Evolutionary conservation across 805 yeast genomes (phyloP).

Genomic region (Wickerhamomyces sydowiorum): DNA sequence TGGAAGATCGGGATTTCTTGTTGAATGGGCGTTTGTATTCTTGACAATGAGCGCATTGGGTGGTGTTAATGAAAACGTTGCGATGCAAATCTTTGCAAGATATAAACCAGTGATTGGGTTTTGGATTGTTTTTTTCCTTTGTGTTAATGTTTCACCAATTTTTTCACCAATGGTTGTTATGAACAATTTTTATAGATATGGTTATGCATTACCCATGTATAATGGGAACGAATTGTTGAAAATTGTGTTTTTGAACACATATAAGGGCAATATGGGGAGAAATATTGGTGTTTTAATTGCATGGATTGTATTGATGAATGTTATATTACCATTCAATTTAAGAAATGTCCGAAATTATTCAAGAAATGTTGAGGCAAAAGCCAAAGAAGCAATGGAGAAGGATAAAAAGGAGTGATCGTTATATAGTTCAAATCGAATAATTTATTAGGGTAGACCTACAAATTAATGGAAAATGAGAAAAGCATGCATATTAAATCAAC

Average conservation of each 20-base stretch:
- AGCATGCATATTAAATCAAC: too few relatives aligned
- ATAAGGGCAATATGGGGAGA: conserved; percentile 47
- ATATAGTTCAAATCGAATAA: background rate
- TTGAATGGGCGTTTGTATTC: conserved; percentile 56
- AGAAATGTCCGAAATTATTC: conserved; percentile 8
- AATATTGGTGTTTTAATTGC: conserved; percentile 47
- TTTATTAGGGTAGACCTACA: too few relatives aligned
- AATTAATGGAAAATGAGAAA: too few relatives aligned
- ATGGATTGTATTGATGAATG: conserved; percentile 45
- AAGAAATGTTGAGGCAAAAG: conserved; percentile 9
- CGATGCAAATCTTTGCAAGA: conserved; percentile 39
- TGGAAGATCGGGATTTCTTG: conserved; percentile 60
- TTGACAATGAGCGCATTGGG: conserved; percentile 67
- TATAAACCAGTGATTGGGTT: conserved; percentile 63
- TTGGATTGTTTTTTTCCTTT: conserved; percentile 64
- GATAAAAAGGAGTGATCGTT: background rate
- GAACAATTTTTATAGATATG: conserved; percentile 32
- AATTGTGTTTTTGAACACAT: conserved; percentile 47
- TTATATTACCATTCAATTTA: conserved; percentile 30
- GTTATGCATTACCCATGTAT: conserved; percentile 59
- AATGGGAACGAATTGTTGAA: conserved; percentile 51
- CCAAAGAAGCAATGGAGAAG: background rate
- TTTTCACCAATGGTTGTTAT: conserved; percentile 44
- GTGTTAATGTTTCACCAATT: conserved; percentile 54
- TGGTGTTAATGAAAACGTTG: conserved; percentile 55